Conservation (phyloP, 371 early-diverging fungal species). For the Massospora cicadina region DNA sequence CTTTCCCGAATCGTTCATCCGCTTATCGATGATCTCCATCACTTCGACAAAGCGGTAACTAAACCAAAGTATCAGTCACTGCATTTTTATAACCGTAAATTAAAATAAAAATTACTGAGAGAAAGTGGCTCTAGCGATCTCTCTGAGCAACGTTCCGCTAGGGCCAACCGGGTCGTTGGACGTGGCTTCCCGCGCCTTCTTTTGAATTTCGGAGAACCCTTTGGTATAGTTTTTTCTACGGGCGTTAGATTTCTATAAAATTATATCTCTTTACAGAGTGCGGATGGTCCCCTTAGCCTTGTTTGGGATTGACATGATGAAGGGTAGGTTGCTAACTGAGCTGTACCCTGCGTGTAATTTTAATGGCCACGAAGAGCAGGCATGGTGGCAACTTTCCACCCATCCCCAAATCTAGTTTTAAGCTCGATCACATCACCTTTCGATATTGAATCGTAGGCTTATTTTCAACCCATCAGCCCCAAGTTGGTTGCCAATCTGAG, state of each 20-base stretch:
- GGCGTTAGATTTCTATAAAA: not conserved
- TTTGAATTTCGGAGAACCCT: conserved; percentile 88
- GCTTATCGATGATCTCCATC: conserved; percentile 93
- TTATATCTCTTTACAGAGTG: not conserved
- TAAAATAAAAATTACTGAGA: conserved; percentile 45
- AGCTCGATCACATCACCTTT: too few species aligned
- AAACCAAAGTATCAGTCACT: conserved; percentile 8
- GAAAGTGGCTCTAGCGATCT: conserved; percentile 73
- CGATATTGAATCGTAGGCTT: too few species aligned
- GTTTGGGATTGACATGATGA: not conserved
- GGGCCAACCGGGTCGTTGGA: conserved; percentile 84
- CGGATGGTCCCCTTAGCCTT: conserved; percentile 7
- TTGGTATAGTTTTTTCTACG: conserved; percentile 85
- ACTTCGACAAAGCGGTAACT: conserved; percentile 84
- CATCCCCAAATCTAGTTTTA: too few species aligned
- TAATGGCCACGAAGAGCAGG: too few species aligned
- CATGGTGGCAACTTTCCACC: too few species aligned
- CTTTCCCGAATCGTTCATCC: conserved; percentile 90
- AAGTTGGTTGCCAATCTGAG: too few species aligned
- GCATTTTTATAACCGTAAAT: not conserved
- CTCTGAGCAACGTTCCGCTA: conserved; percentile 66
- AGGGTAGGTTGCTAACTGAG: too few species aligned
- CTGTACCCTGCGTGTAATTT: too few species aligned
- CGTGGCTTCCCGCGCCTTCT: conserved; percentile 88
- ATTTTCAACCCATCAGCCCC: too few species aligned